Evolutionary conservation across 1,284 basidiomycete genomes (phyloP), one percentile per base, ranked within the genome.

Genomic region (Irpex rosettiformis): DNA sequence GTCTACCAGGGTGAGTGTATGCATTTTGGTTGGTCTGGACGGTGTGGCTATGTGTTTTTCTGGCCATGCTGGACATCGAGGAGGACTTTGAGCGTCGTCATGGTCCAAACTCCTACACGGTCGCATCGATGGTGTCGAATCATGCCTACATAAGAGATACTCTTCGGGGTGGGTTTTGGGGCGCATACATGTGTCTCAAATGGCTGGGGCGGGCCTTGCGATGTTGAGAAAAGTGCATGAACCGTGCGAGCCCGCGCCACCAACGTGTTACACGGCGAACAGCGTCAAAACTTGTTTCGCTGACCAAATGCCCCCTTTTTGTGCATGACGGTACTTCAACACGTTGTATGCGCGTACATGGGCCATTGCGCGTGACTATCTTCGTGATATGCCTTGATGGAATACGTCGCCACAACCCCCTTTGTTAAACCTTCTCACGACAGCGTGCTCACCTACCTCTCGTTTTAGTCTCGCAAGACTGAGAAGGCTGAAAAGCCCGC

Each of bases 1-100:
- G 77, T 73, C 86, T 65, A 92, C 86, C 66, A 92, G 88, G 80
- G 90, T 89, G 62, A 67, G 80, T 72, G 49, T 66, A 60, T 58
- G 22, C 52, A 16, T 18, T 56, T 25, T 43, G 48, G 55, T 47
- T 52, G 24, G 54, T 22, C 54, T 58, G 61, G 65, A 60, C 62
- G 59, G 56, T 52, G 30, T 49, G 56, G 53, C 56, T 55, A 45
- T 59, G 58, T 59, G 60, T 37, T 28, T 58, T 56, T 30, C 37
- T 25, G 55, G 22, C 40, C 18, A 43, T 24, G 40, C 55, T 54
- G 30, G n/a, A 21, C 11, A n/a, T 29, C 33, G 33, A 37, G 42
- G 27, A 47, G 24, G 25, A 21, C 13, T 11, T 24, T 22, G 4
- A 6, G 48, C 2, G 27, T 11, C 7, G 18, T 22, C 10, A n/a